Evolutionary conservation across 2,329 filamentous ascomycete species (phyloP).

Genomic region (Nothophoma quercina): DNA sequence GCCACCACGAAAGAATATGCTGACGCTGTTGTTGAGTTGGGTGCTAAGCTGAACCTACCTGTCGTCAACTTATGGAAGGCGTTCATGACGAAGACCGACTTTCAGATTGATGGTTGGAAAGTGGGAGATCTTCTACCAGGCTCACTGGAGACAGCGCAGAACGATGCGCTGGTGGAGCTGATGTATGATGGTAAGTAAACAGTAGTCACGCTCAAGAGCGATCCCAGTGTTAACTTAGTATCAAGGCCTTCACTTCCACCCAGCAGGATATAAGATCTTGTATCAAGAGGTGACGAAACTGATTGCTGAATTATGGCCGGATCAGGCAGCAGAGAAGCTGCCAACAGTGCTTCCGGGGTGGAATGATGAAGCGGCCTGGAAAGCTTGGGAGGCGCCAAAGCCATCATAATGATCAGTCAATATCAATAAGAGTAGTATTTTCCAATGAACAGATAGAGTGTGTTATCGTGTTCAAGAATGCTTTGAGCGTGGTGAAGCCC

Average conservation of each 20-base stretch:
- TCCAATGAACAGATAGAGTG: background rate
- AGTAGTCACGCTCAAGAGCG: too few relatives aligned
- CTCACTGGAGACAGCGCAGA: conserved; percentile 64
- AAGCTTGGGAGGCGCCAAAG: conserved; percentile 27
- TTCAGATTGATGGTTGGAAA: conserved; percentile 51
- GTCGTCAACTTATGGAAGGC: conserved; percentile 82
- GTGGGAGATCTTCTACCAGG: conserved; percentile 61
- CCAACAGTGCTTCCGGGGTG: conserved; percentile 63
- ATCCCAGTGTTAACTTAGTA: conserved; percentile 17
- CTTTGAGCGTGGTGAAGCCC: too few relatives aligned
- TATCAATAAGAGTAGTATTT: background rate
- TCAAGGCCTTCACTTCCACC: conserved; percentile 65
- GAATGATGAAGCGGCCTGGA: conserved; percentile 52
- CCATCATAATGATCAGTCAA: background rate
- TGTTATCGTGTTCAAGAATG: background rate
- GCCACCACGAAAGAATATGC: conserved; percentile 70
- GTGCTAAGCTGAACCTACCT: conserved; percentile 62
- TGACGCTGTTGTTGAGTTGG: conserved; percentile 70
- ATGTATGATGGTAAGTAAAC: conserved; percentile 65
- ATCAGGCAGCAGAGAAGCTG: conserved; percentile 61
- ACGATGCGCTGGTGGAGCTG: conserved; percentile 61
- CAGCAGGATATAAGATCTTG: conserved; percentile 63
- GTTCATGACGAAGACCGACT: conserved; percentile 72
- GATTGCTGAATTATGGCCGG: conserved; percentile 62
- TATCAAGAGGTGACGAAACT: conserved; percentile 61